Conservation (phyloP, 192 early-diverging fungal genomes). For the Linnemannia zychae region DNA sequence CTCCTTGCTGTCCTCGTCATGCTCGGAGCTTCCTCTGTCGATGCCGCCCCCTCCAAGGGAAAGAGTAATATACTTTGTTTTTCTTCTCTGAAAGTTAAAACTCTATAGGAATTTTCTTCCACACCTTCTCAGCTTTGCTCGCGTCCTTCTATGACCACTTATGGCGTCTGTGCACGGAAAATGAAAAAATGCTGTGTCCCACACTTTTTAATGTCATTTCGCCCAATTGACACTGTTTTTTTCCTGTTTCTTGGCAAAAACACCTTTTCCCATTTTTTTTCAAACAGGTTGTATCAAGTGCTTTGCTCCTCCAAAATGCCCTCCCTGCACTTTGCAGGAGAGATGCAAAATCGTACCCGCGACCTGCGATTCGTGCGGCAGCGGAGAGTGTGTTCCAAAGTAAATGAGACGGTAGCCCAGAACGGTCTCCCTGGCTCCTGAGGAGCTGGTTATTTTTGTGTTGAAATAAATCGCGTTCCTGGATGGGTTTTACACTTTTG, state of each 20-base stretch:
- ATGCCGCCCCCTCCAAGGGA: conserved; percentile 8
- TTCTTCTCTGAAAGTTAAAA: not conserved
- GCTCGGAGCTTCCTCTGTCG: not conserved
- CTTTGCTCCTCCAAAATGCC: conserved; percentile 7
- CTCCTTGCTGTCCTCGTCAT: conserved; percentile 11
- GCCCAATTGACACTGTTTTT: not conserved
- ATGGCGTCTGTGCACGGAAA: too few relatives aligned
- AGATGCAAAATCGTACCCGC: not conserved
- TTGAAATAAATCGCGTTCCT: too few relatives aligned
- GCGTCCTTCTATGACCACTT: not conserved
- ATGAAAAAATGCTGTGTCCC: too few relatives aligned
- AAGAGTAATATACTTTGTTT: not conserved
- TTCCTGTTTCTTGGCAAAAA: not conserved
- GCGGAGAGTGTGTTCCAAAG: not conserved
- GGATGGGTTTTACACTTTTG: too few relatives aligned
- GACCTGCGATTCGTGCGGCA: not conserved
- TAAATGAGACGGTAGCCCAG: not conserved
- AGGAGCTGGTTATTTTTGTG: too few relatives aligned
- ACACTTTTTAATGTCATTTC: not conserved
- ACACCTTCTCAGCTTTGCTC: not conserved
- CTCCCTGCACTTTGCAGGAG: not conserved
- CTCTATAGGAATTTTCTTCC: not conserved
- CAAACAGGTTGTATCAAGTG: conserved; percentile 19
- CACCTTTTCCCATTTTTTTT: not conserved
- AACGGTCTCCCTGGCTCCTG: too few relatives aligned